Evolutionary conservation across 208 protist species (phyloP).

Genomic region (Angomonas desouzai): DNA sequence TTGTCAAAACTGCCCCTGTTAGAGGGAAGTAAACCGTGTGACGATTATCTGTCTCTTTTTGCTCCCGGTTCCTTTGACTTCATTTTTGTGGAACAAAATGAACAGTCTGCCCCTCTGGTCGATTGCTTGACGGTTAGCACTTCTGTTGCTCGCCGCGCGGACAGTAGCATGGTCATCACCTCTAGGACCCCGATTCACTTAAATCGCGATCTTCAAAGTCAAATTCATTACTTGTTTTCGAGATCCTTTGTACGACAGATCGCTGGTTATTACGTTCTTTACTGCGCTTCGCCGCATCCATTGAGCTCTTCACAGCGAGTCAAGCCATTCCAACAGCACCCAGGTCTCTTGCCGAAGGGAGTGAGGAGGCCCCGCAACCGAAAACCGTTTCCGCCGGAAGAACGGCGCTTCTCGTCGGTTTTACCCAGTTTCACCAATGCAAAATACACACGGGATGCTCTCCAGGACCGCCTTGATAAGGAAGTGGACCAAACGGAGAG

Average conservation of each 20-base stretch:
- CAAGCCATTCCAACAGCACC: conserved; percentile 6
- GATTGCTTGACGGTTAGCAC: neutral
- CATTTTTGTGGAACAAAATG: neutral
- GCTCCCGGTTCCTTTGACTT: neutral
- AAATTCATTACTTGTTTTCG: neutral
- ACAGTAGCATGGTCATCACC: neutral
- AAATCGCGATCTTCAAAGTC: neutral
- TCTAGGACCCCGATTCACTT: neutral
- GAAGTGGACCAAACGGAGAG: conserved; percentile 25
- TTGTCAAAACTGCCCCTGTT: neutral
- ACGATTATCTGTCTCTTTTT: neutral
- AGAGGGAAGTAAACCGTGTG: neutral
- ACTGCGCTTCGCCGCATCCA: neutral
- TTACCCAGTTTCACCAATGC: conserved; percentile 52
- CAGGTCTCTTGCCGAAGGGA: conserved; percentile 23
- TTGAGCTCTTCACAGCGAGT: neutral
- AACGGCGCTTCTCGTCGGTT: conserved; percentile 30
- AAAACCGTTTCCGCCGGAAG: conserved; percentile 39
- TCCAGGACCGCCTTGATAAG: conserved; percentile 19
- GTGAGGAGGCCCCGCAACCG: conserved; percentile 28
- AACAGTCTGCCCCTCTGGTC: neutral
- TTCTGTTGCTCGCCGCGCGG: neutral
- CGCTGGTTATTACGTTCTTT: neutral
- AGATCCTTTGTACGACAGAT: neutral
- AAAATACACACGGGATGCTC: conserved; percentile 27